Evolutionary conservation across 768 basidiomycete genomes (phyloP).

Genomic region (Termitomyces sp.): DNA sequence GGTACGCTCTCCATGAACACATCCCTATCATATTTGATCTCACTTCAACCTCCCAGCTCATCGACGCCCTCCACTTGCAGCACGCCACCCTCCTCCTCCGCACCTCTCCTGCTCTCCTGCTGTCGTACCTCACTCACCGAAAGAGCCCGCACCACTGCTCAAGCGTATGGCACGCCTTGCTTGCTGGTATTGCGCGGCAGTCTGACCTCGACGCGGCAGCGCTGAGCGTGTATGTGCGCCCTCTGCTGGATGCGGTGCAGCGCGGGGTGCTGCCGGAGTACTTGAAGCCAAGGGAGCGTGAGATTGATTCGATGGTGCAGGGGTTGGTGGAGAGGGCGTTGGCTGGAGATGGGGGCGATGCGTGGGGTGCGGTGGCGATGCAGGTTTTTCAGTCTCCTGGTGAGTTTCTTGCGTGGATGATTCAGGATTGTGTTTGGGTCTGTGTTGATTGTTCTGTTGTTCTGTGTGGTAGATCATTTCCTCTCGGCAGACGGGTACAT

Average conservation of each 20-base stretch:
- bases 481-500: conserved; percentile 27
- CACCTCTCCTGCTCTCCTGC: conserved; percentile 37
- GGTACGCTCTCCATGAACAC: conserved; percentile 26
- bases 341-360: conserved; percentile 17
- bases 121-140: conserved; percentile 47
- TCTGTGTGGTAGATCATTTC: conserved; percentile 25
- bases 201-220: background rate
- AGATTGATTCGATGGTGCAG: conserved; percentile 41
- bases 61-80: conserved; percentile 37
- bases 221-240: conserved; percentile 23
- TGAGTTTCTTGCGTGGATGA: conserved; percentile 14
- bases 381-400: conserved; percentile 37
- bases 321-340: conserved; percentile 33
- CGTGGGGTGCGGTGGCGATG: conserved; percentile 23
- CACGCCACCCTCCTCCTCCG: conserved; percentile 35
- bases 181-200: background rate
- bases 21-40: no score
- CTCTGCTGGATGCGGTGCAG: conserved; percentile 37
- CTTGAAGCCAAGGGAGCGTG: conserved; percentile 35
- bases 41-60: conserved; percentile 25
- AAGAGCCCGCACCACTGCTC: conserved; percentile 24
- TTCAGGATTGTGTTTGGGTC: background rate
- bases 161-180: conserved; percentile 45
- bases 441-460: background rate
- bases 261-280: conserved; percentile 34